phyloP scores from a whole-genome alignment of 495 filamentous ascomycete species.

The Lasiosphaeria ovina region DNA sequence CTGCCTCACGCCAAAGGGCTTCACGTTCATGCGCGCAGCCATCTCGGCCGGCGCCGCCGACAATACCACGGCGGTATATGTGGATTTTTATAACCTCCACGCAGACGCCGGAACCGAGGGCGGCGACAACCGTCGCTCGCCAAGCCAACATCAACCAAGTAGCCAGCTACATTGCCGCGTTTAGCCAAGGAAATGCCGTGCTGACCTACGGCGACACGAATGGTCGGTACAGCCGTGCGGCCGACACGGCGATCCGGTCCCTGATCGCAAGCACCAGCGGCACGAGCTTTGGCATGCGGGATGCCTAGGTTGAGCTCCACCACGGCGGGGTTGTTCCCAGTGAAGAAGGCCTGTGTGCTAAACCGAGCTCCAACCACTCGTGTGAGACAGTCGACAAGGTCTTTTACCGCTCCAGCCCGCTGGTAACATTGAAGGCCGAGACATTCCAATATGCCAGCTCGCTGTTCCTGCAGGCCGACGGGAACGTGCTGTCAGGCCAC shows the following conservation, averaged over 20 bases:
- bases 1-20: conserved; percentile 65
- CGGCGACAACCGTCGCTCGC: conserved; percentile 48
- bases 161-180: conserved; percentile 49
- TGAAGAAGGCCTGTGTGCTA: conserved; percentile 46
- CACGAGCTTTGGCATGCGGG: conserved; percentile 34
- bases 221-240: conserved; percentile 53
- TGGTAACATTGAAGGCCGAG: conserved; percentile 43
- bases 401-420: conserved; percentile 51
- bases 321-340: conserved; percentile 44
- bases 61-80: conserved; percentile 36
- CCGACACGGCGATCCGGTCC: conserved; percentile 45
- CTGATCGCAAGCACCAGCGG: conserved; percentile 42
- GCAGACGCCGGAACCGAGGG: conserved; percentile 56
- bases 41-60: conserved; percentile 13
- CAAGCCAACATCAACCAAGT: conserved; percentile 57
- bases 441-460: conserved; percentile 49
- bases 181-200: conserved; percentile 56
- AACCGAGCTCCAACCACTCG: conserved; percentile 44
- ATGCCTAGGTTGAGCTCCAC: conserved; percentile 54
- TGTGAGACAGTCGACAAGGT: conserved; percentile 67
- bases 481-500: conserved; percentile 58
- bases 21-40: conserved; percentile 55
- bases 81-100: conserved; percentile 63
- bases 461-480: conserved; percentile 52
- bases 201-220: conserved; percentile 61